Evolutionary conservation across 2,329 filamentous ascomycete species (phyloP), one percentile per base, ranked within the genome.

Genomic region (Clarireedia paspali): DNA sequence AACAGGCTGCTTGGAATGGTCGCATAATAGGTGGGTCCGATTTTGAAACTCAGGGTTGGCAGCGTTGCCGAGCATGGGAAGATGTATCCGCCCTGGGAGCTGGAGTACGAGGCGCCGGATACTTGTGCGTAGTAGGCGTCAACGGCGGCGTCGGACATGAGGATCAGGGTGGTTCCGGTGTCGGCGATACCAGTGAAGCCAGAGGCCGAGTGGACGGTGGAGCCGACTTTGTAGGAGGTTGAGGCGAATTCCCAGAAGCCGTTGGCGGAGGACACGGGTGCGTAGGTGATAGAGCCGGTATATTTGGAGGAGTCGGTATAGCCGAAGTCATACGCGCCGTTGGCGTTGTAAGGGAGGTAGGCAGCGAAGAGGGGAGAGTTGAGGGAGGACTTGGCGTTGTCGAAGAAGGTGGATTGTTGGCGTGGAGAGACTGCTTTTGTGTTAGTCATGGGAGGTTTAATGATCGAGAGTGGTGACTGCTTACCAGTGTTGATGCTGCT

Each of bases 301-400:
- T 80, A 81, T 63, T 78, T 77, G 58, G 68, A 65, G 27, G 58
- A 63, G 69, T 82, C 75, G 56, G 80, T 77, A 69, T 70, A 79
- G 48, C 80, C 80, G 58, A 82, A 83, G 64, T 80, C 75, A 67
- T 81, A 83, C 30, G 71, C 72, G 42, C 79, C 76, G 17, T 73
- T 57, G 6, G 66, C 62, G 57, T 74, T 71, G 57, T 73, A 71
- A 63, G 77, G 77, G 53, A 82, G 71, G 53, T 73, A 72, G 44
- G 77, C 80, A 6, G 80, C 79, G 67, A 85, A 84, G 38, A 85
- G 67, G 10, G 77, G 77, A 6, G 60, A 57, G 40, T 61, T 39
- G 20, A 68, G 60, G 27, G 59, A 60, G 14, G 51, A 14, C 46
- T 64, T 38, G 30, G 66, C 66, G 48, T 70, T 70, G 50, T 67